Evolutionary conservation across 441 rosid species (phyloP).

Genomic region (Biscutella auriculata): DNA sequence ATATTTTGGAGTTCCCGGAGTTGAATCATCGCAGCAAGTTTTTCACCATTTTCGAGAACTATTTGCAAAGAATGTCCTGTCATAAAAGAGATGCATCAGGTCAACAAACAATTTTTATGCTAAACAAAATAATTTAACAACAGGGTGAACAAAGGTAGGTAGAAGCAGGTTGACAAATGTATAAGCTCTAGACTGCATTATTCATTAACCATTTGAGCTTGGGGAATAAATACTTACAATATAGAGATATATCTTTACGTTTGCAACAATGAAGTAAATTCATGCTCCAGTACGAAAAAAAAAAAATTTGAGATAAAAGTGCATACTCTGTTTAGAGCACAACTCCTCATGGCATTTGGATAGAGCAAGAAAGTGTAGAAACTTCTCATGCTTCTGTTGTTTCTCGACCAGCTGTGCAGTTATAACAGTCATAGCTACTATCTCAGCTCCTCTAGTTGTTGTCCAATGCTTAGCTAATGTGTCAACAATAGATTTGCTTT

Average conservation of each 20-base stretch:
- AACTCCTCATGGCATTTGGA: conserved; percentile 94
- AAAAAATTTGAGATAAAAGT: conserved; percentile 9
- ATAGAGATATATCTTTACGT: background rate
- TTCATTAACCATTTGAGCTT: background rate
- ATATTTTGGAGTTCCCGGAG: conserved; percentile 72
- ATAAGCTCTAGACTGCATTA: background rate
- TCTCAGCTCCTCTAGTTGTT: conserved; percentile 93
- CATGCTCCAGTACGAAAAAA: background rate
- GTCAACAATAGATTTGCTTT: conserved; percentile 80
- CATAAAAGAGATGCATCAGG: conserved; percentile 11
- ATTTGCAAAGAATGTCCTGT: conserved; percentile 74
- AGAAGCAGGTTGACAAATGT: too few species aligned
- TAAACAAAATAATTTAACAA: background rate
- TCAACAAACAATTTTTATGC: background rate
- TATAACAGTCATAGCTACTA: conserved; percentile 62
- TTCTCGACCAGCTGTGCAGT: conserved; percentile 73
- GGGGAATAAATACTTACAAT: background rate
- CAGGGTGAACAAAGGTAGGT: too few species aligned
- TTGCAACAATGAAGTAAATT: background rate
- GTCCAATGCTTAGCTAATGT: conserved; percentile 98
- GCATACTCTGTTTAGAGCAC: conserved; percentile 67
- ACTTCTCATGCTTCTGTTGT: conserved; percentile 78
- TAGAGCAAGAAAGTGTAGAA: conserved; percentile 90
- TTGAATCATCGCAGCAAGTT: conserved; percentile 80
- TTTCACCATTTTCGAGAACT: conserved; percentile 92